Evolutionary conservation across 2,329 filamentous ascomycete species (phyloP).

Genomic region (Endoconidiophora polonica): DNA sequence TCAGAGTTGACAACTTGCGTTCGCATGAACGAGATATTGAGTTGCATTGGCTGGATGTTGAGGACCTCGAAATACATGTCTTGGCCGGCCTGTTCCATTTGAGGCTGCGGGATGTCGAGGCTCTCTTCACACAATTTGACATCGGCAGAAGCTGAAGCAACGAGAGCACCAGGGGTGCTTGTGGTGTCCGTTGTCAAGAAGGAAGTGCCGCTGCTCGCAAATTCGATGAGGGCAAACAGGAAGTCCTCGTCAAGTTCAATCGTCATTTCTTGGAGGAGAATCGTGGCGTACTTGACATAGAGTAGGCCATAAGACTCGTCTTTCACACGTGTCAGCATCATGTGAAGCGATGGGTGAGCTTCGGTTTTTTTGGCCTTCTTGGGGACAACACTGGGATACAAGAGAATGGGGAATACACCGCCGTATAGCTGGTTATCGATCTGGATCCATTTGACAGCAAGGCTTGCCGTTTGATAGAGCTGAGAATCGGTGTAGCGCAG

Average conservation of each 20-base stretch:
- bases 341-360: constrained; percentile 83
- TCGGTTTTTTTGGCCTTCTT: constrained; percentile 96
- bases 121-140: constrained; percentile 78
- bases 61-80: constrained; percentile 97
- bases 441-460: constrained; percentile 96
- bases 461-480: constrained; percentile 77
- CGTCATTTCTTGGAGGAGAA: constrained; percentile 94
- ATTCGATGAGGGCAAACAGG: constrained; percentile 88
- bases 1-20: constrained; percentile 94
- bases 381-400: constrained; percentile 94
- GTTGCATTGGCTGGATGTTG: constrained; percentile 94
- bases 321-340: constrained; percentile 84
- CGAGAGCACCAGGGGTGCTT: constrained; percentile 8
- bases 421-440: constrained; percentile 98
- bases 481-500: constrained; percentile 86
- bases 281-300: constrained; percentile 94
- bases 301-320: constrained; percentile 95
- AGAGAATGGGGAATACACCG: constrained; percentile 89
- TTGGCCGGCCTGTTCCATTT: constrained; percentile 65
- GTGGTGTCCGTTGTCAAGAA: constrained; percentile 39
- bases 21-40: constrained; percentile 91
- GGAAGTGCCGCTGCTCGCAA: constrained; percentile 72
- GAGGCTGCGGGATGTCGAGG: constrained; percentile 83
- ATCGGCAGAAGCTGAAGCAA: constrained; percentile 25
- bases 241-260: constrained; percentile 96